Conservation (phyloP, 768 basidiomycete species). For the Phaeolepiota aurea region DNA sequence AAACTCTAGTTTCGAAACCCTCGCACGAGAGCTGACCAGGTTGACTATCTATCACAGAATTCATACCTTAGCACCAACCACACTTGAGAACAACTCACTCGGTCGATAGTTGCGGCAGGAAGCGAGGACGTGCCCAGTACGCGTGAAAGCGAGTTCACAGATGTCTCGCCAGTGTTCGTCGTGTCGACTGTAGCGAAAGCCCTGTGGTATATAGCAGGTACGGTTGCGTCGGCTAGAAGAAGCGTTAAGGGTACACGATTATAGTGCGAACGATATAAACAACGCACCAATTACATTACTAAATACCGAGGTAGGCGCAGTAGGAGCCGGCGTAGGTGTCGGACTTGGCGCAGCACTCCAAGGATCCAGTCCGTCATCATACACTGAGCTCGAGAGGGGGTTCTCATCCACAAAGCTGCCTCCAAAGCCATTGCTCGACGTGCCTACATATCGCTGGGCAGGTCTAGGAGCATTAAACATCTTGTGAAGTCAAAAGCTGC, state of each 20-base stretch:
- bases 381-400: constrained; percentile 63
- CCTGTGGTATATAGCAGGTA: constrained; percentile 69
- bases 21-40: constrained; percentile 71
- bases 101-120: constrained; percentile 78
- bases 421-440: constrained; percentile 51
- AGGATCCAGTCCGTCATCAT: constrained; percentile 75
- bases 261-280: neutral
- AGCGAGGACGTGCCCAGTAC: constrained; percentile 71
- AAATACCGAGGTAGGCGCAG: constrained; percentile 43
- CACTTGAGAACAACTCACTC: constrained; percentile 30
- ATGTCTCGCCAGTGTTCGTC: constrained; percentile 65
- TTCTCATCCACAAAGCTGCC: constrained; percentile 73
- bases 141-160: constrained; percentile 76
- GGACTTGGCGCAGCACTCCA: constrained; percentile 75
- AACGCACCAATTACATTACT: constrained; percentile 61
- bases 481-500: constrained; percentile 14
- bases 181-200: constrained; percentile 71
- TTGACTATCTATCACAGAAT: constrained; percentile 67
- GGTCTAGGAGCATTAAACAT: constrained; percentile 87
- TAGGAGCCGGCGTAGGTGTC: constrained; percentile 51
- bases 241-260: constrained; percentile 5
- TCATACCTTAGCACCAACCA: neutral
- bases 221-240: constrained; percentile 62
- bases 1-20: constrained; percentile 85
- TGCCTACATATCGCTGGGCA: constrained; percentile 55